Conservation (phyloP, 768 basidiomycete genomes). For the Filobasidium wieringae region DNA sequence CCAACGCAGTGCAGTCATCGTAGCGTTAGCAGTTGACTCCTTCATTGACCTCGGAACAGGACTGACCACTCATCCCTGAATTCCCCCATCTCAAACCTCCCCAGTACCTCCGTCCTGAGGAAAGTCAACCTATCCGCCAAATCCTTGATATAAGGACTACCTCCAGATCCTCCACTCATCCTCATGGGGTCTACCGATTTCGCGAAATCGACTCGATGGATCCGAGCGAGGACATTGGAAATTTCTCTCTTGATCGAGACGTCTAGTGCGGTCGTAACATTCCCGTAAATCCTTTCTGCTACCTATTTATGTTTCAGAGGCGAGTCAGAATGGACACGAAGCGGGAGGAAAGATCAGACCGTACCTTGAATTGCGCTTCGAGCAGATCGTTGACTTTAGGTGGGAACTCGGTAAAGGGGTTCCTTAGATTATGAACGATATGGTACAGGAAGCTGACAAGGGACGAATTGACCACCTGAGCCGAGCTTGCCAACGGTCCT, state of each 20-base stretch:
- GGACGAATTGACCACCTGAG: constrained; percentile 65
- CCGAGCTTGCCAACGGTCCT: constrained; percentile 65
- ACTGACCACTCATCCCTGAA: constrained; percentile 61
- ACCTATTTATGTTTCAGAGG: no score
- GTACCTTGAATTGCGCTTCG: constrained; percentile 51
- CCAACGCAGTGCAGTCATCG: background rate
- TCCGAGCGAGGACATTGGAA: constrained; percentile 55
- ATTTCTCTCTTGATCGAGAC: constrained; percentile 60
- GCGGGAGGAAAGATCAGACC: no score
- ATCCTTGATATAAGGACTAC: constrained; percentile 84
- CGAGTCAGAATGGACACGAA: no score
- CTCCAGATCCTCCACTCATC: constrained; percentile 49
- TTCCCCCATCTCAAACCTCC: constrained; percentile 60
- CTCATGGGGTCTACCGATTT: constrained; percentile 55
- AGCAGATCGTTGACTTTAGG: constrained; percentile 51
- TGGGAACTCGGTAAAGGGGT: constrained; percentile 56
- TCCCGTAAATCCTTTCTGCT: constrained; percentile 22
- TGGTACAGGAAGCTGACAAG: constrained; percentile 70
- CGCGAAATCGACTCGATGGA: constrained; percentile 75
- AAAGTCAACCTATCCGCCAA: constrained; percentile 75
- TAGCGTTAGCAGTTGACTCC: background rate
- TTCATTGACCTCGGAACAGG: background rate
- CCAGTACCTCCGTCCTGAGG: constrained; percentile 64
- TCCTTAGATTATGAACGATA: constrained; percentile 56
- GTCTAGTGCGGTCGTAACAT: constrained; percentile 36